phyloP scores from a whole-genome alignment of 164 flowering plant species.

The Stephania yunnanensis region DNA sequence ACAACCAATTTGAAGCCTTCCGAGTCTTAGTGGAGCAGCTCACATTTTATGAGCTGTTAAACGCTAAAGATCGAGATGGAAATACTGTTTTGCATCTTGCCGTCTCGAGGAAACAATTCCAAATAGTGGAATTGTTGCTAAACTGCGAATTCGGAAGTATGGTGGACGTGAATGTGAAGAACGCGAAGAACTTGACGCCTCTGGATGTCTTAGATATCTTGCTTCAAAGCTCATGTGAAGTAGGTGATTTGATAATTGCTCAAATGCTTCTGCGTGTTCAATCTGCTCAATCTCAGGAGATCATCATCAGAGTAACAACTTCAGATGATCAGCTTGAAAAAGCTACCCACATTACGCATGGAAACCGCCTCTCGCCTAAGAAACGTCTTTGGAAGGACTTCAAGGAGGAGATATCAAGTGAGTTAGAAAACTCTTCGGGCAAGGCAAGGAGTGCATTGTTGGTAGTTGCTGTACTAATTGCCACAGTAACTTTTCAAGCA shows the following conservation, averaged over 20 bases:
- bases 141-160: not conserved
- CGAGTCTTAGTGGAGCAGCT: conserved; percentile 3
- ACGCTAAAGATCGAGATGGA: conserved; percentile 14
- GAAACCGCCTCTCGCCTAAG: too few species aligned
- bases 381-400: not conserved
- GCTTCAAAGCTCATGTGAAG: not conserved
- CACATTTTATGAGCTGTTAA: not conserved
- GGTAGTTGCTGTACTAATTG: conserved; percentile 22
- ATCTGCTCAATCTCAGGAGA: not conserved
- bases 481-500: conserved; percentile 21
- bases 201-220: not conserved
- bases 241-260: not conserved
- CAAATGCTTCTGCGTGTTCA: not conserved
- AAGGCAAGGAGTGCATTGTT: conserved; percentile 9
- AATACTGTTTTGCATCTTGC: conserved; percentile 10
- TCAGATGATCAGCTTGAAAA: not conserved
- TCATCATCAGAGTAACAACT: not conserved
- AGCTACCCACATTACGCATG: too few species aligned
- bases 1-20: conserved; percentile 7
- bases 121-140: not conserved
- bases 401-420: not conserved
- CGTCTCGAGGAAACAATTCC: not conserved
- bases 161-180: not conserved
- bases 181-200: not conserved
- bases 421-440: conserved; percentile 5